Evolutionary conservation across 768 basidiomycete species (phyloP).

Genomic region (Trametes gibbosa): DNA sequence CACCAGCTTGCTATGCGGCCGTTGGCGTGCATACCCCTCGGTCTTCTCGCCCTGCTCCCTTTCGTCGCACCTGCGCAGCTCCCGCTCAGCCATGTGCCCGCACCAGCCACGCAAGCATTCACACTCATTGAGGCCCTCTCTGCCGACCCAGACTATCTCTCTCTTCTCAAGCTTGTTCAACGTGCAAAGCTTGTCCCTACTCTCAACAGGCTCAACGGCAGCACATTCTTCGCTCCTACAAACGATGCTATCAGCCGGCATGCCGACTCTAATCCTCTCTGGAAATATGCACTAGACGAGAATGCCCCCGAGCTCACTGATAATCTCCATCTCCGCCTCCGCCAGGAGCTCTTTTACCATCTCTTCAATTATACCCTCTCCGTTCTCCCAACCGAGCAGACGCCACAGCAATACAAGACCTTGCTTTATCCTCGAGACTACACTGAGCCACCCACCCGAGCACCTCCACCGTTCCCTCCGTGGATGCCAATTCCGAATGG

Average conservation of each 20-base stretch:
- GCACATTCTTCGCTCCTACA: conserved; percentile 93
- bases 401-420: conserved; percentile 49
- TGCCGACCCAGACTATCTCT: conserved; percentile 72
- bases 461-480: conserved; percentile 74
- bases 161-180: conserved; percentile 75
- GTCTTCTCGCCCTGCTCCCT: conserved; percentile 35
- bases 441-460: conserved; percentile 56
- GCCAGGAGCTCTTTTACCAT: conserved; percentile 94
- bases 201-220: conserved; percentile 77
- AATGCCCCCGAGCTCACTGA: conserved; percentile 48
- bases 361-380: conserved; percentile 78
- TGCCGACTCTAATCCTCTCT: conserved; percentile 30
- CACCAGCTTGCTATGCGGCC: conserved; percentile 31
- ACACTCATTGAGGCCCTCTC: conserved; percentile 81
- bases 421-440: conserved; percentile 67
- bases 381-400: conserved; percentile 39
- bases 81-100: conserved; percentile 25
- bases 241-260: conserved; percentile 80
- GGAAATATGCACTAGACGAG: conserved; percentile 37
- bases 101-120: conserved; percentile 34
- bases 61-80: conserved; percentile 34
- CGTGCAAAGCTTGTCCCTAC: conserved; percentile 87
- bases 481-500: conserved; percentile 87
- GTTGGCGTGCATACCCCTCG: conserved; percentile 33
- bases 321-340: conserved; percentile 79